Conservation (phyloP, 108 stramenopile species). For the Skeletonema potamos region DNA sequence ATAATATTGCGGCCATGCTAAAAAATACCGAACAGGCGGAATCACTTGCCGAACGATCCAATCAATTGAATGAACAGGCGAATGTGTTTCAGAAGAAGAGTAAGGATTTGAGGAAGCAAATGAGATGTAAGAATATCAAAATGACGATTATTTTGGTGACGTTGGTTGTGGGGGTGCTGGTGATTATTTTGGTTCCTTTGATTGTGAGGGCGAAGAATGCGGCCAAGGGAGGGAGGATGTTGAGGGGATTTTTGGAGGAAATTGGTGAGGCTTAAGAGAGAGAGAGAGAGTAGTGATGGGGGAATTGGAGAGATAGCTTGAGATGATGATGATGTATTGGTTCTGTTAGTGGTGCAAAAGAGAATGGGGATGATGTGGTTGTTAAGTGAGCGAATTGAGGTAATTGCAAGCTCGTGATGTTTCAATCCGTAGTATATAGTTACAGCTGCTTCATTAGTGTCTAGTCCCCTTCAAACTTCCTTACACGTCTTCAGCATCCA, state of each 20-base stretch:
- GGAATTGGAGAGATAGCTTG: too few relatives aligned
- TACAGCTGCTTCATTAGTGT: too few relatives aligned
- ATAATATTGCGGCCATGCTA: slow-evolving; percentile 86
- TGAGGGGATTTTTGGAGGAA: slow-evolving; percentile 34
- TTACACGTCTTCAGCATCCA: background rate
- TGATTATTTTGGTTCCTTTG: slow-evolving; percentile 77
- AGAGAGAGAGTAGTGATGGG: too few relatives aligned
- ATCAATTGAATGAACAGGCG: slow-evolving; percentile 89
- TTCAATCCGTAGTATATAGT: too few relatives aligned
- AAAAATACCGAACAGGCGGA: slow-evolving; percentile 89
- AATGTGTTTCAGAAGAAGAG: slow-evolving; percentile 86
- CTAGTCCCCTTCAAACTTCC: too few relatives aligned
- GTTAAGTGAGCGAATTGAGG: too few relatives aligned
- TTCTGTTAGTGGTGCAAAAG: too few relatives aligned
- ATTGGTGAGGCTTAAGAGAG: background rate
- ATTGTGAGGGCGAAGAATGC: slow-evolving; percentile 66
- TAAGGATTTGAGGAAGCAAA: slow-evolving; percentile 83
- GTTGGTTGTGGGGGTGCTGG: slow-evolving; percentile 69
- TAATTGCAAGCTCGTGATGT: too few relatives aligned
- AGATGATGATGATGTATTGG: too few relatives aligned
- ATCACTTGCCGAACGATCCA: slow-evolving; percentile 69
- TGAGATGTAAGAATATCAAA: slow-evolving; percentile 92
- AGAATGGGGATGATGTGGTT: too few relatives aligned
- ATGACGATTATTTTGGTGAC: slow-evolving; percentile 82
- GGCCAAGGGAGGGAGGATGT: slow-evolving; percentile 33